phyloP scores from a whole-genome alignment of 495 filamentous ascomycete species.

The Aspergillus nidulans region DNA sequence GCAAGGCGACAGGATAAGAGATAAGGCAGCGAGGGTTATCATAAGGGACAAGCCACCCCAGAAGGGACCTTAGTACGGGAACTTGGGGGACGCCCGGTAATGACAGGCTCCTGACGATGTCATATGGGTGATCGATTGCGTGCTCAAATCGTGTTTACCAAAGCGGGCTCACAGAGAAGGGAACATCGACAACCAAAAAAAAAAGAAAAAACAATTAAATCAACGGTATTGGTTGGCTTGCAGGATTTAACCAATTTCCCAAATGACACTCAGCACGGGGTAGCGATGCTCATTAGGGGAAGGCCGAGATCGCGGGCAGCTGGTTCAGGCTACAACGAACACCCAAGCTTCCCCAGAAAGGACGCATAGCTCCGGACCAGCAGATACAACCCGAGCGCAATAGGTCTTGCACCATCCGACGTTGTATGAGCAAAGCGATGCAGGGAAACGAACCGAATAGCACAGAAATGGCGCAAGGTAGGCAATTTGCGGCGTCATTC shows the following conservation, averaged over 20 bases:
- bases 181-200: not conserved
- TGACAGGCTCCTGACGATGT: constrained; percentile 24
- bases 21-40: constrained; percentile 6
- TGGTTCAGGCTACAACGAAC: not conserved
- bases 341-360: constrained; percentile 4
- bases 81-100: constrained; percentile 19
- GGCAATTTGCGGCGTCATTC: constrained; percentile 34
- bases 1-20: constrained; percentile 3
- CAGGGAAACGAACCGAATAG: constrained; percentile 26
- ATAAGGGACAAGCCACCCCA: constrained; percentile 10
- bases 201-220: constrained; percentile 12
- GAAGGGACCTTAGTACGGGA: constrained; percentile 9
- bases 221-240: constrained; percentile 5
- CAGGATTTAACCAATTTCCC: constrained; percentile 1
- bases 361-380: constrained; percentile 5
- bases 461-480: constrained; percentile 36
- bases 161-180: constrained; percentile 6
- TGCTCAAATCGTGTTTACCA: constrained; percentile 30
- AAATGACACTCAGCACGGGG: constrained; percentile 1
- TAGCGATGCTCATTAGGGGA: not conserved
- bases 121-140: constrained; percentile 42
- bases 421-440: constrained; percentile 13
- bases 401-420: constrained; percentile 16
- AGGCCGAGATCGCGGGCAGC: not conserved
- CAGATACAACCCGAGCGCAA: constrained; percentile 10